Conservation (phyloP, 345 rosid species). For the Cochlearia excelsa region DNA sequence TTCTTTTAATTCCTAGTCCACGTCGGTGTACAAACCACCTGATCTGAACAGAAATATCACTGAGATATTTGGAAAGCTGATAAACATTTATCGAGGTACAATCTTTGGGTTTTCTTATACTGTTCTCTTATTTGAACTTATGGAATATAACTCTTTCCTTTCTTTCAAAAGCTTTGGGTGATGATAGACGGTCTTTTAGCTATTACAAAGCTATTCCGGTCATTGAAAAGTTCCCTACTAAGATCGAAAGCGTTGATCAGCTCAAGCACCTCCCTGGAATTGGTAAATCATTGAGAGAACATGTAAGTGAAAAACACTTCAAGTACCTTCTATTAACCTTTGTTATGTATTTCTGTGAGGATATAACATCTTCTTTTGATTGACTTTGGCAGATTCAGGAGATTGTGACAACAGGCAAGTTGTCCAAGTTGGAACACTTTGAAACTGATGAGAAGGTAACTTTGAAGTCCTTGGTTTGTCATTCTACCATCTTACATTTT, state of each 20-base stretch:
- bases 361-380: slow-evolving; percentile 4
- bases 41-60: slow-evolving; percentile 79
- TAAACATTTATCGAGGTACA: slow-evolving; percentile 81
- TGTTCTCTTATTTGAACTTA: slow-evolving; percentile 8
- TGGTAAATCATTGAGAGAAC: slow-evolving; percentile 94
- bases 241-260: slow-evolving; percentile 79
- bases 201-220: slow-evolving; percentile 85
- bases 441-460: slow-evolving; percentile 92
- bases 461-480: neutral
- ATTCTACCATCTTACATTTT: neutral
- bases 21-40: slow-evolving; percentile 63
- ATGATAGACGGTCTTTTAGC: slow-evolving; percentile 91
- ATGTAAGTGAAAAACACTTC: slow-evolving; percentile 53
- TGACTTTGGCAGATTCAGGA: slow-evolving; percentile 73
- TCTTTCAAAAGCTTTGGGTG: slow-evolving; percentile 74
- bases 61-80: slow-evolving; percentile 83
- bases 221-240: slow-evolving; percentile 80
- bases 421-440: slow-evolving; percentile 91
- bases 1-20: slow-evolving; percentile 38
- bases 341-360: slow-evolving; percentile 7
- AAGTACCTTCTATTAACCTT: neutral
- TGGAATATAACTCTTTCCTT: slow-evolving; percentile 16
- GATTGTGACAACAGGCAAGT: slow-evolving; percentile 76
- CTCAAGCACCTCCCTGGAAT: slow-evolving; percentile 79
- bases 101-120: neutral